Percentiles rank a stretch among this genome's conserved stretches.
Evolutionary conservation across 169 alveolate species (phyloP).

Genomic region (Neospora caninum): DNA sequence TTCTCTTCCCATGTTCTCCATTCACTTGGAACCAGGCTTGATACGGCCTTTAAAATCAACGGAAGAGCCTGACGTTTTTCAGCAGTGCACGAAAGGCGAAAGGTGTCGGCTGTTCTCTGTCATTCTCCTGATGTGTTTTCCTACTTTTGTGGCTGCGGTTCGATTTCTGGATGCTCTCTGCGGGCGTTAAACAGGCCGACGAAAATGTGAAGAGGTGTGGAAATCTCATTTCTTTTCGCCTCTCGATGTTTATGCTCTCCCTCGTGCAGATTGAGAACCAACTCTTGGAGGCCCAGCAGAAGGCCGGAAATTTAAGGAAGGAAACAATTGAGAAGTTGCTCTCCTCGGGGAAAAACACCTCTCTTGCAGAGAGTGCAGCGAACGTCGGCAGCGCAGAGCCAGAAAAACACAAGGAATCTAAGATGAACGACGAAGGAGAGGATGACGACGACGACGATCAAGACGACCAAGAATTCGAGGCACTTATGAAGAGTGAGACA

Average conservation of each 20-base stretch:
- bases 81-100: too few relatives aligned
- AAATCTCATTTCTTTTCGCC: too few relatives aligned
- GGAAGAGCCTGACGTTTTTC: too few relatives aligned
- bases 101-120: too few relatives aligned
- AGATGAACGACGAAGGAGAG: background rate
- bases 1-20: too few relatives aligned
- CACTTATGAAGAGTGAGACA: background rate
- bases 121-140: too few relatives aligned
- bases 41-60: too few relatives aligned
- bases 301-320: background rate
- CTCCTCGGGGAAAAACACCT: background rate
- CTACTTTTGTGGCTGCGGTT: too few relatives aligned
- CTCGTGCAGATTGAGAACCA: slow-evolving; percentile 17
- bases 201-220: too few relatives aligned
- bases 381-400: background rate
- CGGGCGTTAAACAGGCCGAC: too few relatives aligned
- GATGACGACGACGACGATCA: background rate
- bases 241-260: background rate
- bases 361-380: background rate
- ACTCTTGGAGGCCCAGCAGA: slow-evolving; percentile 16
- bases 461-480: background rate
- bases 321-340: background rate
- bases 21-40: too few relatives aligned
- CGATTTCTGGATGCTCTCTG: too few relatives aligned
- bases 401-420: background rate